These are phyloP conservation scores for Populus hybrid DNA, from an alignment of 441 rosid genomes.

Conservation along the genomic window DNA sequence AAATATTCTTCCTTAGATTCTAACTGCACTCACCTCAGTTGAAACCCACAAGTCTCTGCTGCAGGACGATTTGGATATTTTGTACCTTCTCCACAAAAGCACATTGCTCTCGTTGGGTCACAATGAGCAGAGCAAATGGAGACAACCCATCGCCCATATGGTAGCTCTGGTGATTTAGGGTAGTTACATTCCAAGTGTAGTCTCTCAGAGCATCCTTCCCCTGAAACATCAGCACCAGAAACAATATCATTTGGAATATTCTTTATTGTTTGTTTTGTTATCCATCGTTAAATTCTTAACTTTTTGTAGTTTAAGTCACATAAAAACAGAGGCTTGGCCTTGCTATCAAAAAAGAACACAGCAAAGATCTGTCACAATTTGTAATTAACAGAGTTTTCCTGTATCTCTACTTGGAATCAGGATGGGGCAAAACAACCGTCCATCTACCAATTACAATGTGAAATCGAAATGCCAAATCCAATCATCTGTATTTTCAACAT, in stretches of 20 bases:
- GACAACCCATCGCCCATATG: conserved; percentile 89
- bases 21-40: conserved; percentile 48
- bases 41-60: conserved; percentile 90
- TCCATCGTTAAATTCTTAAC: background rate
- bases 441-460: background rate
- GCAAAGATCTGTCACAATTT: background rate
- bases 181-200: conserved; percentile 62
- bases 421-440: background rate
- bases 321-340: background rate
- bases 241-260: conserved; percentile 1
- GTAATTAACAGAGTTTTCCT: background rate
- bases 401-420: background rate
- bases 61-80: conserved; percentile 90
- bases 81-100: conserved; percentile 98
- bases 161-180: conserved; percentile 65
- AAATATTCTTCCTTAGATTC: conserved; percentile 14
- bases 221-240: conserved; percentile 39
- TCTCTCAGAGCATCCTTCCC: conserved; percentile 72
- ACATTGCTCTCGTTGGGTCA: conserved; percentile 90
- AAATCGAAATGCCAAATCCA: background rate
- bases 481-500: background rate
- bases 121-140: conserved; percentile 83
- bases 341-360: background rate
- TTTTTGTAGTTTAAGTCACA: background rate
- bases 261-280: conserved; percentile 1